phyloP scores from a whole-genome alignment of 148 eudicot species.

The Salicornia ramosissima region DNA sequence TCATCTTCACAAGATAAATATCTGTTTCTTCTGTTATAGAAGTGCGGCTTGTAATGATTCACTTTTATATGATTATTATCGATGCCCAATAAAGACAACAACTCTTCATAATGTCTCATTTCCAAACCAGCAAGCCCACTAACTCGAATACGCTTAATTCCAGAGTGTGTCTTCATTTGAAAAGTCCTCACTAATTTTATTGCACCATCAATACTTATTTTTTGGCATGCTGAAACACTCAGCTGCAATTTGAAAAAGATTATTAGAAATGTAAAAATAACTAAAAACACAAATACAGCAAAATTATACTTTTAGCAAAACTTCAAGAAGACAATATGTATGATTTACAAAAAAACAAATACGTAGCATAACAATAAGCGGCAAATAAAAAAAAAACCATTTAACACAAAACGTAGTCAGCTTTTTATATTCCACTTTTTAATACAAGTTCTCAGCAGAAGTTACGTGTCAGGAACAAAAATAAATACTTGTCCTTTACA shows the following conservation, averaged over 20 bases:
- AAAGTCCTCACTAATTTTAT: slow-evolving; percentile 46
- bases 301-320: neutral
- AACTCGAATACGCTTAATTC: slow-evolving; percentile 63
- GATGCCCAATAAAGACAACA: slow-evolving; percentile 46
- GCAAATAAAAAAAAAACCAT: neutral
- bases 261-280: neutral
- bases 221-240: slow-evolving; percentile 69
- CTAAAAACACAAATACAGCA: neutral
- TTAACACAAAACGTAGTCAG: neutral
- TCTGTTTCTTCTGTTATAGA: slow-evolving; percentile 36
- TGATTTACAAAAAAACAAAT: no score
- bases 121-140: slow-evolving; percentile 57
- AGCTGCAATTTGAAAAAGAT: slow-evolving; percentile 47
- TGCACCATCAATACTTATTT: slow-evolving; percentile 57
- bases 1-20: slow-evolving; percentile 55
- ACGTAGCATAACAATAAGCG: neutral
- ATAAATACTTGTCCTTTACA: neutral
- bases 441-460: neutral
- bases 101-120: slow-evolving; percentile 56
- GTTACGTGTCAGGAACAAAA: no score
- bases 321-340: neutral
- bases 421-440: neutral
- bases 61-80: slow-evolving; percentile 12
- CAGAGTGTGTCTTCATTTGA: slow-evolving; percentile 36
- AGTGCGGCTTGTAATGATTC: slow-evolving; percentile 42